Evolutionary conservation across 805 yeast genomes (phyloP).

Genomic region (Lipomyces sp.): DNA sequence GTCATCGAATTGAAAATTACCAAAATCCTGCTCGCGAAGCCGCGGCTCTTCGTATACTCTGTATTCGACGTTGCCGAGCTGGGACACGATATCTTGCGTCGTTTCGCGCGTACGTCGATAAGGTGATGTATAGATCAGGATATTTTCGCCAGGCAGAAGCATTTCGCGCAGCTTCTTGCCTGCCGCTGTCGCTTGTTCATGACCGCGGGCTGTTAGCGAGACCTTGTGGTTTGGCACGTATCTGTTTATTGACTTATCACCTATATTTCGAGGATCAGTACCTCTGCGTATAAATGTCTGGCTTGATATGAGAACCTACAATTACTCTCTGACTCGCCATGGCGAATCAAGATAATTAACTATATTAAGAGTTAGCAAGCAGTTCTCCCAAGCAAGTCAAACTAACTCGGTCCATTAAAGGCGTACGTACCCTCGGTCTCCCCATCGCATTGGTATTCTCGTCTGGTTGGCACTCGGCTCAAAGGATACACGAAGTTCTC

Average conservation of each 20-base stretch:
- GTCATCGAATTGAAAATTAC: constrained; percentile 78
- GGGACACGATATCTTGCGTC: constrained; percentile 67
- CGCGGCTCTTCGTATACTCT: constrained; percentile 83
- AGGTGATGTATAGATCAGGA: constrained; percentile 85
- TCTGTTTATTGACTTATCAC: constrained; percentile 79
- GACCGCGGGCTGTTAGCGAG: constrained; percentile 73
- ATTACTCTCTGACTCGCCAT: constrained; percentile 93
- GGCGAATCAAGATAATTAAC: constrained; percentile 81
- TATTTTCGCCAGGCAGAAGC: constrained; percentile 56
- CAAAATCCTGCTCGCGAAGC: constrained; percentile 93
- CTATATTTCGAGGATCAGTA: constrained; percentile 26
- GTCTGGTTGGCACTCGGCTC: not conserved
- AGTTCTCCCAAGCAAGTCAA: not conserved
- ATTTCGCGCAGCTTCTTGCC: constrained; percentile 46
- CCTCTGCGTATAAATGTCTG: not conserved
- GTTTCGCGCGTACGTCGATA: constrained; percentile 85
- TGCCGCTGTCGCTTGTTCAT: constrained; percentile 48
- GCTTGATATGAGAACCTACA: constrained; percentile 42
- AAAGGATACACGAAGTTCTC: not conserved
- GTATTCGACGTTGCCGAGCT: constrained; percentile 55
- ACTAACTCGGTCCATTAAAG: not conserved
- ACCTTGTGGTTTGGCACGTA: constrained; percentile 81
- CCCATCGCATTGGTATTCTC: constrained; percentile 17
- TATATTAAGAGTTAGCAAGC: constrained; percentile 35
- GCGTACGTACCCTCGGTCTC: constrained; percentile 26